A percentile compares a stretch with the other conserved stretches of the same genome.
Evolutionary conservation across 495 filamentous ascomycete genomes (phyloP).

Genomic region (Barbatosphaeria neglecta): DNA sequence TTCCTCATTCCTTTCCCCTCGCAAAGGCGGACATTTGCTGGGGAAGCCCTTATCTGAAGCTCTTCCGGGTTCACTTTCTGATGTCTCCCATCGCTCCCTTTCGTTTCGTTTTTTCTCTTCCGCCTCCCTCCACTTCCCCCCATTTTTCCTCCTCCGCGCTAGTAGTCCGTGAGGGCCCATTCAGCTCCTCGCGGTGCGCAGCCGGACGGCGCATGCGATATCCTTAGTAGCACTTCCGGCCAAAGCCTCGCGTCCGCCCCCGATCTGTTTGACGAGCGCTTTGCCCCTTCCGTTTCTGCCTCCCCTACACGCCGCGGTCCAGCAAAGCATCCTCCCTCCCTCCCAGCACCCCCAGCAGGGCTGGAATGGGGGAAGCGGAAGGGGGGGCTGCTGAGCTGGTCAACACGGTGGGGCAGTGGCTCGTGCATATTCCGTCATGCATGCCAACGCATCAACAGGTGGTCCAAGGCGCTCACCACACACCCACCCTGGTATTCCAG

Average conservation of each 20-base stretch:
- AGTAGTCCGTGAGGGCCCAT: background rate
- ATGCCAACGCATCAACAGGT: slow-evolving; percentile 46
- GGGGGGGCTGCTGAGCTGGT: slow-evolving; percentile 24
- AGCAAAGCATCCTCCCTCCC: slow-evolving; percentile 4
- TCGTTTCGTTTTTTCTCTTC: slow-evolving; percentile 2
- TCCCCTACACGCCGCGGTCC: slow-evolving; percentile 1
- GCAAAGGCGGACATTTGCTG: no score
- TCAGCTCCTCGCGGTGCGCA: background rate
- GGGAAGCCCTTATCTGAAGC: no score
- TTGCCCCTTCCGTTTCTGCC: background rate
- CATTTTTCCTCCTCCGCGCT: slow-evolving; percentile 1
- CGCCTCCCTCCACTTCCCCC: slow-evolving; percentile 1
- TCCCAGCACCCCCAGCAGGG: slow-evolving; percentile 10
- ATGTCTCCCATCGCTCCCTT: no score
- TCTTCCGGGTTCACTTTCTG: no score
- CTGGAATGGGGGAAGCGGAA: slow-evolving; percentile 9
- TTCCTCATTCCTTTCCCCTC: no score
- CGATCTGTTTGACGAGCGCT: background rate
- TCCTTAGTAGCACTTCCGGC: background rate
- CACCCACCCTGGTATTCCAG: slow-evolving; percentile 23
- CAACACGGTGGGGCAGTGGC: slow-evolving; percentile 33
- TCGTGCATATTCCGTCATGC: slow-evolving; percentile 47
- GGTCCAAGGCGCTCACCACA: slow-evolving; percentile 31
- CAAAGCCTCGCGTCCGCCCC: background rate
- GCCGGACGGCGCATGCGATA: background rate